Evolutionary conservation across 2,329 filamentous ascomycete species (phyloP).

Genomic region (Aspergillus puulaauensis): DNA sequence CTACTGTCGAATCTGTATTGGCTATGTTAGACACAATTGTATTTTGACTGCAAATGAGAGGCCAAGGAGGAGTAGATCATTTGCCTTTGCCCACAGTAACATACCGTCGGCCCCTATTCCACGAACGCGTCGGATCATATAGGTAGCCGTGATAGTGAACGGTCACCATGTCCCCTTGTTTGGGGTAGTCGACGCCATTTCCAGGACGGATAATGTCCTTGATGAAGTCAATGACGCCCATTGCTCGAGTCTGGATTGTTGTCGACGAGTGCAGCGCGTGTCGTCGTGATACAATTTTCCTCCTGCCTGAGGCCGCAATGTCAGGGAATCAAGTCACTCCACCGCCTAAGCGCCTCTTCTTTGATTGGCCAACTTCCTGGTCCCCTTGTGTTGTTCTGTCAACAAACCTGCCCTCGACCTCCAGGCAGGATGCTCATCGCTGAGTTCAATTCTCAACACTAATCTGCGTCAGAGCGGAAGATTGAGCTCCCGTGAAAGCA

Average conservation of each 20-base stretch:
- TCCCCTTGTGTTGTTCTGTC: too few species aligned
- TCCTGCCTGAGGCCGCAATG: background rate
- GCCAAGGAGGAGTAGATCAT: too few species aligned
- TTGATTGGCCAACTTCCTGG: too few species aligned
- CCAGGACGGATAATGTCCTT: constrained; percentile 22
- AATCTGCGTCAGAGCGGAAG: too few species aligned
- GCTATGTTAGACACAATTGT: background rate
- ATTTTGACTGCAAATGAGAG: too few species aligned
- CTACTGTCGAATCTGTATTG: constrained; percentile 19
- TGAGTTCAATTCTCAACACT: too few species aligned
- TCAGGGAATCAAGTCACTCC: too few species aligned
- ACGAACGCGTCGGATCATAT: constrained; percentile 20
- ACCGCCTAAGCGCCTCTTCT: too few species aligned
- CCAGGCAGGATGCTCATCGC: too few species aligned
- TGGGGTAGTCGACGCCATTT: constrained; percentile 20
- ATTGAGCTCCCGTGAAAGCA: too few species aligned
- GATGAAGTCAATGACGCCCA: constrained; percentile 21
- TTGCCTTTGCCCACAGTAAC: background rate
- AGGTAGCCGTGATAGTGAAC: constrained; percentile 23
- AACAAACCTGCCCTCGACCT: too few species aligned
- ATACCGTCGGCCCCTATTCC: constrained; percentile 19
- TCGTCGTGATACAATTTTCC: background rate
- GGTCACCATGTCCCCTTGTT: constrained; percentile 18
- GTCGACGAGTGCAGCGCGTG: background rate
- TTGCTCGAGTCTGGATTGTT: background rate